Evolutionary conservation across 2,329 filamentous ascomycete species (phyloP).

Genomic region (Trichoderma koningii): DNA sequence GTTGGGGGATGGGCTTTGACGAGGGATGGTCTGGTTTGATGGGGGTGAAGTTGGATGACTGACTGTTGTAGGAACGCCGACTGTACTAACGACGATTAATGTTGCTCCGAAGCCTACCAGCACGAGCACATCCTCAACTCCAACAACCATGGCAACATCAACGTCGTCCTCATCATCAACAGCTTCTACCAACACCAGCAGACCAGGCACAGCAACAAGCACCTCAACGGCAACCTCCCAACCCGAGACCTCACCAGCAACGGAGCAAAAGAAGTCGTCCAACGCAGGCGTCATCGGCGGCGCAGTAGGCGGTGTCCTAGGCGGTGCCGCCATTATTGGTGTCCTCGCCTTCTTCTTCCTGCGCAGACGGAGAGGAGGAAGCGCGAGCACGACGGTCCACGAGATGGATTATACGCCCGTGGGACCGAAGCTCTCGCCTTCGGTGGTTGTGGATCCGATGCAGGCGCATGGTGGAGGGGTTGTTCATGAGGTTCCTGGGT

Average conservation of each 20-base stretch:
- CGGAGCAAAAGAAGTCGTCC: not conserved
- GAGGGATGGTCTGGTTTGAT: no score
- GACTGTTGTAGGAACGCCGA: not conserved
- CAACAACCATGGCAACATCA: not conserved
- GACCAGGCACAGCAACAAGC: not conserved
- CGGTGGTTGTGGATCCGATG: not conserved
- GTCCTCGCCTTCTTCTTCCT: not conserved
- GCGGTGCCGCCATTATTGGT: not conserved
- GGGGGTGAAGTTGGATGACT: not conserved
- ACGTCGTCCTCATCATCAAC: not conserved
- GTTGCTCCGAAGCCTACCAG: not conserved
- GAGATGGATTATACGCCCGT: constrained; percentile 11
- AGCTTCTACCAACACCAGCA: not conserved
- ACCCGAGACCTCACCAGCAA: not conserved
- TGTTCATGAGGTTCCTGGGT: not conserved
- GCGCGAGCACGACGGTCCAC: not conserved
- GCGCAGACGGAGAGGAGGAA: not conserved
- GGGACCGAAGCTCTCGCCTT: not conserved
- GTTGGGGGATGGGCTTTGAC: not conserved
- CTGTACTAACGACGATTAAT: not conserved
- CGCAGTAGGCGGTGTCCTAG: not conserved
- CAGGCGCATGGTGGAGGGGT: not conserved
- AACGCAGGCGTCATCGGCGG: constrained; percentile 5
- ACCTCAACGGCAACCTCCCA: not conserved
- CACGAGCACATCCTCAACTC: not conserved